A percentile compares a stretch with the other conserved stretches of the same genome.
phyloP scores from a whole-genome alignment of 257 asterid genomes.

The Fraxinus anomala region DNA sequence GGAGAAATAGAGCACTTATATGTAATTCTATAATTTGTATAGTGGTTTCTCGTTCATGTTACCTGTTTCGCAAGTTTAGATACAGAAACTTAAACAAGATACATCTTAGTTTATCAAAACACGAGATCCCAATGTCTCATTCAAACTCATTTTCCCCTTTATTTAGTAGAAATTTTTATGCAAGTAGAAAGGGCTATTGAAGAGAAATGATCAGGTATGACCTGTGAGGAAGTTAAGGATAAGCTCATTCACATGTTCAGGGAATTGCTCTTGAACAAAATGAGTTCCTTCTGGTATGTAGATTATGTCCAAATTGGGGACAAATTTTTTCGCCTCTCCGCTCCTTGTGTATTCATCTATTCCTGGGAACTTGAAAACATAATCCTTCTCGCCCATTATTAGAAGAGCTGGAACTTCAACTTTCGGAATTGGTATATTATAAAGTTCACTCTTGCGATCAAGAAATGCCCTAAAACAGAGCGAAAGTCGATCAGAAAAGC shows the following conservation, averaged over 20 bases:
- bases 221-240: constrained; percentile 49
- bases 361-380: constrained; percentile 58
- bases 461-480: constrained; percentile 23
- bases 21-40: background rate
- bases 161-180: background rate
- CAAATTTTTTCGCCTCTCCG: constrained; percentile 36
- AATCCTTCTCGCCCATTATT: constrained; percentile 65
- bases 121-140: background rate
- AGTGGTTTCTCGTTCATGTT: background rate
- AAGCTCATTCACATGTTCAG: constrained; percentile 53
- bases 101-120: background rate
- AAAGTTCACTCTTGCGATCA: background rate
- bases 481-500: no score
- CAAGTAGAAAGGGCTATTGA: background rate
- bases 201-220: constrained; percentile 21
- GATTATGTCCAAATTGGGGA: constrained; percentile 42
- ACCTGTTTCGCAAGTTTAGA: background rate
- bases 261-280: constrained; percentile 71
- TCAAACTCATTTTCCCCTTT: background rate
- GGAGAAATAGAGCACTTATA: background rate
- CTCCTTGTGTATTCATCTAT: constrained; percentile 44
- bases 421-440: constrained; percentile 25
- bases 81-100: no score
- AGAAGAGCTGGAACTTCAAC: constrained; percentile 48
- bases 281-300: constrained; percentile 60